These are phyloP conservation scores for Trypanosoma mega DNA, from an alignment of 208 protist genomes.

Conservation along the genomic window DNA sequence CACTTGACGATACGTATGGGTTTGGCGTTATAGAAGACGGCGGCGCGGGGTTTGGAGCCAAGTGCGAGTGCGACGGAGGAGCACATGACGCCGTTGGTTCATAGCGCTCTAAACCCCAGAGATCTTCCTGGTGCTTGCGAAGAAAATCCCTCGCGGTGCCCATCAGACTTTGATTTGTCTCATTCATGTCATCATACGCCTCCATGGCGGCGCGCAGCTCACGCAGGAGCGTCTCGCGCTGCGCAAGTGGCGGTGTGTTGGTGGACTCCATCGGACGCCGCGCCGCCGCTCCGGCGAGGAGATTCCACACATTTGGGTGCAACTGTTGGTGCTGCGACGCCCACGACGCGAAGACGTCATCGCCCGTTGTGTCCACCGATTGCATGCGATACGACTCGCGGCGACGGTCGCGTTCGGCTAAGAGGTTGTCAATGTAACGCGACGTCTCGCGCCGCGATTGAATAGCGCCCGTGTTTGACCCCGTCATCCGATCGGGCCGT, in stretches of 20 bases:
- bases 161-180: conserved; percentile 16
- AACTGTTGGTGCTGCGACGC: background rate
- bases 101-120: conserved; percentile 7
- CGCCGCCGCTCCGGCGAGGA: conserved; percentile 4
- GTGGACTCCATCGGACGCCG: too few species aligned
- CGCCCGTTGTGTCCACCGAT: too few species aligned
- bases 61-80: background rate
- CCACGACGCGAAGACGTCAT: conserved; percentile 1
- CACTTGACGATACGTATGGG: too few species aligned
- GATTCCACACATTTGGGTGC: conserved; percentile 10
- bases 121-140: conserved; percentile 17
- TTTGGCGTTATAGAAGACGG: too few species aligned
- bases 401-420: conserved; percentile 17
- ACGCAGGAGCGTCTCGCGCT: conserved; percentile 1
- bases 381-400: conserved; percentile 21
- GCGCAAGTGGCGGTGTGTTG: background rate
- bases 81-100: background rate
- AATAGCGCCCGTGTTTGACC: too few species aligned
- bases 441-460: background rate
- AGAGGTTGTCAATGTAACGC: conserved; percentile 18
- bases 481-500: background rate
- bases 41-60: too few species aligned
- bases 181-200: conserved; percentile 18
- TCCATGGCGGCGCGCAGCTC: conserved; percentile 16
- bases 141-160: conserved; percentile 15